These are phyloP conservation scores for Choanephora cucurbitarum DNA, from an alignment of 371 early-diverging fungal species.

Conservation along the genomic window DNA sequence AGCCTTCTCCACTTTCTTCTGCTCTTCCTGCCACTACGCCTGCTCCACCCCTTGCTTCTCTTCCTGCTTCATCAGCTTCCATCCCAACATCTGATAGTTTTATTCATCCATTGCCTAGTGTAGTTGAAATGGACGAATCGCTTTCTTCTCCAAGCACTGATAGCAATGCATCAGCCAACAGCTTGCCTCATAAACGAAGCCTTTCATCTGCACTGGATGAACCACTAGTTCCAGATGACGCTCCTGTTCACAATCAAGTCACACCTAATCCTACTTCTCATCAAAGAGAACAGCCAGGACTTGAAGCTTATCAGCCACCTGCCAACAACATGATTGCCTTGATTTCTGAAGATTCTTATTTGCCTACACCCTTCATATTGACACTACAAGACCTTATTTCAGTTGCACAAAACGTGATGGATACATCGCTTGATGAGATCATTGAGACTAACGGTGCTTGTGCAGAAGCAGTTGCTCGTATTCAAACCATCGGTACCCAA, in stretches of 20 bases:
- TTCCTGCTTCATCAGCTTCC: neutral
- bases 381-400: slow-evolving; percentile 60
- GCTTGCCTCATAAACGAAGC: slow-evolving; percentile 29
- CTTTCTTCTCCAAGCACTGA: neutral
- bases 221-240: neutral
- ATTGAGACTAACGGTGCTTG: slow-evolving; percentile 52
- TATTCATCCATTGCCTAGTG: slow-evolving; percentile 12
- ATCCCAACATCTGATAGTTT: neutral
- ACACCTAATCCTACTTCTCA: neutral
- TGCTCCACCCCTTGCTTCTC: neutral
- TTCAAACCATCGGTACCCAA: slow-evolving; percentile 48
- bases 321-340: slow-evolving; percentile 41
- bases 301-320: neutral
- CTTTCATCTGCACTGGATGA: slow-evolving; percentile 21
- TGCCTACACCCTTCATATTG: slow-evolving; percentile 63
- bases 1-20: neutral
- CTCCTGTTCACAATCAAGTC: neutral
- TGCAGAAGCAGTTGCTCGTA: slow-evolving; percentile 48
- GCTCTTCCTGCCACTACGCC: neutral
- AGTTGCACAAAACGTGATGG: slow-evolving; percentile 58
- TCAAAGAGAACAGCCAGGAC: neutral
- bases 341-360: slow-evolving; percentile 61
- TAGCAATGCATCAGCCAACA: slow-evolving; percentile 1
- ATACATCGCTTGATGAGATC: slow-evolving; percentile 55
- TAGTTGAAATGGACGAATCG: slow-evolving; percentile 19